Evolutionary conservation across 1,139 yeast genomes (phyloP), one percentile per base, ranked within the genome.

Genomic region (Hyphopichia buzzinii): DNA sequence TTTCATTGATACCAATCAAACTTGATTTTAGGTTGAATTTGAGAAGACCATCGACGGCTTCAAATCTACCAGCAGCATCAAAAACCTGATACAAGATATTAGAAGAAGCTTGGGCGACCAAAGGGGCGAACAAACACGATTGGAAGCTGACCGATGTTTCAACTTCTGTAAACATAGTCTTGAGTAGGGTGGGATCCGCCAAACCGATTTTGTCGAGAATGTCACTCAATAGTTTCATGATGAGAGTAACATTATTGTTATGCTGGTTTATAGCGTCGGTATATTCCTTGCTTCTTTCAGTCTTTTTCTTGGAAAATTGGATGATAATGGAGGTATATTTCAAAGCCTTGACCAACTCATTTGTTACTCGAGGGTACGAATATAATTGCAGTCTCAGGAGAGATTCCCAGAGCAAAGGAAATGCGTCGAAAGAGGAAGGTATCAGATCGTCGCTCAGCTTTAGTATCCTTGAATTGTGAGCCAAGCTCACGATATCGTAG

Each of bases 81-180:
- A 78, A 85, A 0, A 87, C 79, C 48, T 86, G 92, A 48, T 84
- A 83, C 4, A 89, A 54, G 17, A 88, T 69, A 44, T 84, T 85
- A 12, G 85, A 72, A 1, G 94, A 84, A 2, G 84, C 74, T 50
- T 85, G 89, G 40, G 77, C 79, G 3, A 79, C 57, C 35, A 68
- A 62, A 0, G 86, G 78, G 1, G 84, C 75, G 38, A 84, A 76
- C 1, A 84, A 62, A 51, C 86, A 79, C 0, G 86, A 73, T 89
- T 90, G 84, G 38, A 81, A 69, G 0, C 89, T 84, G 21, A 55
- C 52, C 36, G 80, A 56, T n/a, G 60, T 53, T 1, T 47, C 44
- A 1, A 40, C 33, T 29, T 54, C 47, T 2, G 42, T 39, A 19
- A 67, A 52, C 2, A 64, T 49, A 7, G 52, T 49, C 30, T 69